A percentile compares a stretch with the other conserved stretches of the same genome.
phyloP scores from a whole-genome alignment of 345 rosid species.

The Citrus sinensis region DVS_A1.0 CM039162.1:25598001-25598500 shows the following conservation, averaged over 20 bases:
- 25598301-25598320: conserved; percentile 20
- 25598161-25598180: too few relatives aligned
- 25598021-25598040: conserved; percentile 42
- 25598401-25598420: conserved; percentile 41
- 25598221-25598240: too few relatives aligned
- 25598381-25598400: conserved; percentile 26
- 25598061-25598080: conserved; percentile 20
- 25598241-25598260: not conserved
- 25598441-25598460: not conserved
- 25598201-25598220: too few relatives aligned
- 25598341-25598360: conserved; percentile 32
- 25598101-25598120: conserved; percentile 9
- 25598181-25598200: too few relatives aligned
- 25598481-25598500: conserved; percentile 28
- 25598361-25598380: conserved; percentile 39
- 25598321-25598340: not conserved
- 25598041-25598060: conserved; percentile 29
- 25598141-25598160: too few relatives aligned
- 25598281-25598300: not conserved
- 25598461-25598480: not conserved
- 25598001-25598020: conserved; percentile 3
- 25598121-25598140: not conserved
- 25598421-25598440: conserved; percentile 6
- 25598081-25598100: not conserved
- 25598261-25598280: not conserved